A percentile compares a stretch with the other conserved stretches of the same genome.
Evolutionary conservation across 345 rosid species (phyloP).

Genomic region (Gossypium longicalyx): DNA sequence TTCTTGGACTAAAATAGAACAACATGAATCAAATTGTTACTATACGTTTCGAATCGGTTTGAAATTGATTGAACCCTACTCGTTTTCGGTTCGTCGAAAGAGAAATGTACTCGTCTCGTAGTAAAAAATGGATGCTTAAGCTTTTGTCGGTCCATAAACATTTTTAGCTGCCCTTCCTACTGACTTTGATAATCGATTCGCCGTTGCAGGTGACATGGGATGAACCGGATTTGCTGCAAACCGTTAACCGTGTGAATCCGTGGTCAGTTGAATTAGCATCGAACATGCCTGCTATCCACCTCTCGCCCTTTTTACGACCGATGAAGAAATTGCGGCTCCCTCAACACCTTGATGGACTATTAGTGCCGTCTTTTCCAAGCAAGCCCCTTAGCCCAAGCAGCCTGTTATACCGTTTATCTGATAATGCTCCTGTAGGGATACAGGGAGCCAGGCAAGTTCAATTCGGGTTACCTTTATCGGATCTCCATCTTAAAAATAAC

Average conservation of each 20-base stretch:
- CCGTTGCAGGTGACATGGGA: conserved; percentile 83
- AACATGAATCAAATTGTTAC: too few relatives aligned
- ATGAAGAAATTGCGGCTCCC: conserved; percentile 72
- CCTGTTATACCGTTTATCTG: conserved; percentile 42
- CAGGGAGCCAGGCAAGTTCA: conserved; percentile 99
- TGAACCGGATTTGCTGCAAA: conserved; percentile 62
- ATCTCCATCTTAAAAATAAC: conserved; percentile 58
- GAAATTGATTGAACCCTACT: too few relatives aligned
- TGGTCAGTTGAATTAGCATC: conserved; percentile 91
- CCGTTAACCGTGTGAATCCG: conserved; percentile 50
- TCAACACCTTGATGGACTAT: conserved; percentile 48
- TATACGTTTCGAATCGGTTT: too few relatives aligned
- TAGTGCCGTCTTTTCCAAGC: conserved; percentile 51
- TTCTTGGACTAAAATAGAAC: too few relatives aligned
- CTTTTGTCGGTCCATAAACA: background rate
- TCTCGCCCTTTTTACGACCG: conserved; percentile 69
- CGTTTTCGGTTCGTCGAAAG: background rate
- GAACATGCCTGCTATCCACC: conserved; percentile 60
- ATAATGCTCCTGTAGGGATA: conserved; percentile 82
- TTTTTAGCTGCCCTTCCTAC: background rate
- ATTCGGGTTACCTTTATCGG: conserved; percentile 62
- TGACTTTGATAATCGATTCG: background rate
- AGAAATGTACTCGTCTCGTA: background rate
- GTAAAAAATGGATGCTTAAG: background rate
- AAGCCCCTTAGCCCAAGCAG: conserved; percentile 45